Percentiles rank a stretch among this genome's conserved stretches.
These are phyloP conservation scores for Sarocladium brachiariae DNA, from an alignment of 2,329 filamentous ascomycete species.

Conservation along the genomic window DNA sequence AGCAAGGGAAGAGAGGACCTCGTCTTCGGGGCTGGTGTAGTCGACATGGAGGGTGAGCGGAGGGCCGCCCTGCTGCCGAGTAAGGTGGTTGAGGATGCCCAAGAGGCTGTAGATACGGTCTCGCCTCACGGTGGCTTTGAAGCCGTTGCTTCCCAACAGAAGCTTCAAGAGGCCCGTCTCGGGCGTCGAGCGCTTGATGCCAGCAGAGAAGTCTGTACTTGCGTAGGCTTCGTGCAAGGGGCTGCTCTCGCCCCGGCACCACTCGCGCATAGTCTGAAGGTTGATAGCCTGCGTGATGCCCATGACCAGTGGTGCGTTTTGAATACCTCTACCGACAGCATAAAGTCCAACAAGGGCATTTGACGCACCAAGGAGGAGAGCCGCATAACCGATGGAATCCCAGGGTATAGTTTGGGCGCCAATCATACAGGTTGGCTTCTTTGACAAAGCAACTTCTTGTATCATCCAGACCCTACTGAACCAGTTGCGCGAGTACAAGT, in stretches of 20 bases:
- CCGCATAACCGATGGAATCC: slow-evolving; percentile 14
- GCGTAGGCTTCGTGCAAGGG: slow-evolving; percentile 10
- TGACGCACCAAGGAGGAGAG: slow-evolving; percentile 13
- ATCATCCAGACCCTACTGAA: slow-evolving; percentile 23
- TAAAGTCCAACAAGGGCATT: slow-evolving; percentile 14
- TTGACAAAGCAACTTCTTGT: slow-evolving; percentile 20
- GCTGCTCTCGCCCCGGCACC: slow-evolving; percentile 14
- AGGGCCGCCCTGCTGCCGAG: slow-evolving; percentile 11
- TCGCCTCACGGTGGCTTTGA: slow-evolving; percentile 15
- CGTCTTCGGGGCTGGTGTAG: slow-evolving; percentile 15
- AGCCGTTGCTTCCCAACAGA: slow-evolving; percentile 15
- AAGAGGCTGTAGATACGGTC: slow-evolving; percentile 20
- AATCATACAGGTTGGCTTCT: slow-evolving; percentile 16
- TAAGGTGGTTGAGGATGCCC: slow-evolving; percentile 18
- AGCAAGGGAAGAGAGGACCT: slow-evolving; percentile 14
- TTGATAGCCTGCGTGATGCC: slow-evolving; percentile 14
- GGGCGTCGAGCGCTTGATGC: slow-evolving; percentile 12
- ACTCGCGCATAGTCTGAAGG: slow-evolving; percentile 16
- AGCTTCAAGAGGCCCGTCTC: slow-evolving; percentile 13
- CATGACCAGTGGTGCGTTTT: slow-evolving; percentile 11
- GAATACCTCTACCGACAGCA: neutral
- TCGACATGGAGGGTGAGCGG: slow-evolving; percentile 14
- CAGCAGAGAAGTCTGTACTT: slow-evolving; percentile 13
- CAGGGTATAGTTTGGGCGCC: slow-evolving; percentile 15
- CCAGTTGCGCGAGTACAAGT: slow-evolving; percentile 18